These are phyloP conservation scores for Capsicum rhomboideum DNA, from an alignment of 257 asterid genomes.

Conservation along the genomic window DNA sequence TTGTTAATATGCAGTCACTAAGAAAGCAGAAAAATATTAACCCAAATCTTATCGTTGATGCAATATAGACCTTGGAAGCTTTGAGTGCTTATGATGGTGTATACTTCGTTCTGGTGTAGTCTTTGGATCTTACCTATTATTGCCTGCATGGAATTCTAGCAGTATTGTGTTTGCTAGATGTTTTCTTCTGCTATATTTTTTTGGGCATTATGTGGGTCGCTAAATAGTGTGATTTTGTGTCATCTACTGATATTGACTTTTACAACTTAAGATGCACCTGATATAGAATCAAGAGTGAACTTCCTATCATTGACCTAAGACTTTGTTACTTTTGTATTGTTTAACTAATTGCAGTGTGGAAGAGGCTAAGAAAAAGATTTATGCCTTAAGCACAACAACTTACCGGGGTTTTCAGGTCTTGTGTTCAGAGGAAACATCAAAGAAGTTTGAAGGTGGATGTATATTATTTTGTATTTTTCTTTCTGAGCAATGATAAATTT, in stretches of 20 bases:
- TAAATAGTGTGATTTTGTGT: neutral
- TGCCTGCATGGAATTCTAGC: neutral
- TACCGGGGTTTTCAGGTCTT: conserved; percentile 85
- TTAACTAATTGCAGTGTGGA: conserved; percentile 50
- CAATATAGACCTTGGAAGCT: neutral
- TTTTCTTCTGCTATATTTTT: neutral
- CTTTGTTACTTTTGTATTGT: neutral
- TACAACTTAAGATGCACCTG: neutral
- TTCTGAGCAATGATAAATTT: neutral
- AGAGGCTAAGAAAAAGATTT: conserved; percentile 90
- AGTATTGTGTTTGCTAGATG: no score
- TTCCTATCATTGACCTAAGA: neutral
- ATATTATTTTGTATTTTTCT: neutral
- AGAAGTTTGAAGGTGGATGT: conserved; percentile 65
- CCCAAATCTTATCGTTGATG: neutral
- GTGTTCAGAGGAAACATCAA: conserved; percentile 75
- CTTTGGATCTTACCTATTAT: neutral
- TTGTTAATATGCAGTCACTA: neutral
- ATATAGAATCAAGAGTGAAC: neutral
- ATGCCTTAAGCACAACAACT: conserved; percentile 83
- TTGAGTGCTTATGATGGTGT: neutral
- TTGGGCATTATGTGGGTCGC: neutral
- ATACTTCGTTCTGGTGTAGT: neutral
- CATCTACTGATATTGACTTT: neutral
- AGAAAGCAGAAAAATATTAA: neutral